Base-by-base conservation (phyloP, 2,329 filamentous ascomycete species). In the Aspergillus phoenicis region DNA sequence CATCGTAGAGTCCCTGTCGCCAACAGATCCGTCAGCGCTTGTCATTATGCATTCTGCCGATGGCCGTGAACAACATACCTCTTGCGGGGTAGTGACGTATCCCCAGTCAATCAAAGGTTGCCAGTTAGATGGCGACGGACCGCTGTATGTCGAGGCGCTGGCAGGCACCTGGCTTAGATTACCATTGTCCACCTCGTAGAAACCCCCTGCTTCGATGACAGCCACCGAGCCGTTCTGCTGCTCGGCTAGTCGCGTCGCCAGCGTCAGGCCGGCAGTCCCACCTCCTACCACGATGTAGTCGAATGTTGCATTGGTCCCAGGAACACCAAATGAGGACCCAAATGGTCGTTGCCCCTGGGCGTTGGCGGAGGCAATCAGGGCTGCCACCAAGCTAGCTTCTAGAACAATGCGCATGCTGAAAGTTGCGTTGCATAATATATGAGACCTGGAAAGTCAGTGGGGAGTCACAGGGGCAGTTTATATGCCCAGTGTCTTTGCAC, bases 161-260 rank as follows among this genome's bases (percentile, higher is more conserved):
- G 48, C 70, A 1, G 73, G 73, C 1, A 74, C 62, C 13, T 62
- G 54, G 36, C 64, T 69, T 6, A 64, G 39, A 43, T 71, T 71
- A 20, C 69, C 68, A 59, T 73, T 74, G 39, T 66, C 62, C 10
- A 71, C 43, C 52, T 77, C 68, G 55, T 75, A 76, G 63, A 71
- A 73, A 2, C 61, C 63, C 8, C 71, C 71, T 7, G 70, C 70
- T 55, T 73, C 71, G 15, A 73, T 59, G 28, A 77, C 66, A 6
- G 72, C 73, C 13, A 76, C 70, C 4, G 33, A 58, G 8, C 60
- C 55, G 5, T 51, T 58, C 3, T 62, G 39, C 38, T 68, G 59
- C 17, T 66, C 63, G 5, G 69, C 63, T 13, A 73, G 61, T n/a
- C 71, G 63, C 10, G 61, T 26, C 0, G 64, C 65, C 1, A 67